Base-by-base conservation (phyloP, 805 yeast species). In the Pichia kluyveri region DNA sequence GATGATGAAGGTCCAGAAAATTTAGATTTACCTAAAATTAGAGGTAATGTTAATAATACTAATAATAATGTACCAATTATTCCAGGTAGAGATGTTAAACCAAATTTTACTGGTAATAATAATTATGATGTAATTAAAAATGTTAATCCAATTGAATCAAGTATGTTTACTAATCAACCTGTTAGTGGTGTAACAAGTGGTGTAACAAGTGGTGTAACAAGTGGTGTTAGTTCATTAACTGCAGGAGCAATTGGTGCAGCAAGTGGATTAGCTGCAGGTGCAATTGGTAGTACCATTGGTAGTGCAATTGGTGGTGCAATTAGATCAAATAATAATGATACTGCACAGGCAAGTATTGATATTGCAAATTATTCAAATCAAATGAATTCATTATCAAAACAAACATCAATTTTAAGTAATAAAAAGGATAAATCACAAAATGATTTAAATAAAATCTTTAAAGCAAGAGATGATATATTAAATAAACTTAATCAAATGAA, bases 301-400 rank as follows among this genome's bases (percentile, higher is more conserved):
- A 19, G 18, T 2, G 38, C 17, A 19, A 10, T 31, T 11, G 26
- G 39, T 36, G 36, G 36, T 9, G 40, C 36, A 18, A 18, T 31
- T 19, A 34, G n/a, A 14, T 30, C 46, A 15, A 12, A 28, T 27
- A 40, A 31, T 28, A 39, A 32, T 19, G 28, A 44, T 14, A 48
- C 49, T 4, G 31, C 95, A 1, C 77, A 78, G 51, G 91, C 96
- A 5, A 80, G 93, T 8, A 77, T 89, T 8, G 96, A 87, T 56
- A 76, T 88, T 62, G 96, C 95, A 15, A 87, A 90, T 56, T 72
- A 86, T 40, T 84, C 95, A 0, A 86, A 83, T 56, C 96, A 90
- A 68, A 82, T 87, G 54, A 80, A 80, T 53, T 84, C 96, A 0
- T 69, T 91, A 54, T 76, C 89, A 1, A 67, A 74, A 23, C 96